These are phyloP conservation scores for Trichoderma sp. DNA, from an alignment of 2,329 filamentous ascomycete genomes.

Conservation along the genomic window DNA sequence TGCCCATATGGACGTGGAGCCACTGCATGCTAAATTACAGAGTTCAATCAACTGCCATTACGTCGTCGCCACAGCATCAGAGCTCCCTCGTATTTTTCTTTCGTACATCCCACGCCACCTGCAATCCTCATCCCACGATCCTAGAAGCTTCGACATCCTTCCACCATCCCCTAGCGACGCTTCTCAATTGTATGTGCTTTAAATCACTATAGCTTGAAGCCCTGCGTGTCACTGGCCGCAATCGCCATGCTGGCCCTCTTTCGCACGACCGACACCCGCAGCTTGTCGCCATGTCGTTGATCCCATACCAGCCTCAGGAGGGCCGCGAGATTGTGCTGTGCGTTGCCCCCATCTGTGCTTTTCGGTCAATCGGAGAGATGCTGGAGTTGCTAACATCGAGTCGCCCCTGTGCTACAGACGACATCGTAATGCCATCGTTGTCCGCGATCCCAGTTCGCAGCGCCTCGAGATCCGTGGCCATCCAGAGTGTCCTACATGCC, in stretches of 20 bases:
- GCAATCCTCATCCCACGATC: neutral
- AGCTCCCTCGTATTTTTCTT: neutral
- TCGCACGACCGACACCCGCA: slow-evolving; percentile 22
- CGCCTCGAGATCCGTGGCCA: slow-evolving; percentile 78
- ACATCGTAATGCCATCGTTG: slow-evolving; percentile 86
- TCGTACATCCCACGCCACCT: neutral
- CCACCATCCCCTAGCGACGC: neutral
- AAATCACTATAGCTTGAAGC: neutral
- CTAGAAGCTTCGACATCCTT: slow-evolving; percentile 7
- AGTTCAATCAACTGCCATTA: neutral
- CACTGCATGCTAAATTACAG: neutral
- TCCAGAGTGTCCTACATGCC: slow-evolving; percentile 86
- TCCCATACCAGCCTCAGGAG: slow-evolving; percentile 71
- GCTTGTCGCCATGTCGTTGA: slow-evolving; percentile 56
- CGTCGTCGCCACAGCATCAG: neutral
- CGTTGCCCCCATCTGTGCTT: slow-evolving; percentile 36
- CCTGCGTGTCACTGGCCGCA: slow-evolving; percentile 3
- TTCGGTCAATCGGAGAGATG: neutral
- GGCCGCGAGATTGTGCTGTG: slow-evolving; percentile 79
- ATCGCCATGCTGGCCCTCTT: slow-evolving; percentile 23
- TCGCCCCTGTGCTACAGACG: slow-evolving; percentile 56
- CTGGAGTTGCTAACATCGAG: neutral
- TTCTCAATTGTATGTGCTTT: neutral
- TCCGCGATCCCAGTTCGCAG: slow-evolving; percentile 80
- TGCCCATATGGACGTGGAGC: neutral